Conservation (phyloP, 495 filamentous ascomycete genomes). For the Neurospora sp. region DNA sequence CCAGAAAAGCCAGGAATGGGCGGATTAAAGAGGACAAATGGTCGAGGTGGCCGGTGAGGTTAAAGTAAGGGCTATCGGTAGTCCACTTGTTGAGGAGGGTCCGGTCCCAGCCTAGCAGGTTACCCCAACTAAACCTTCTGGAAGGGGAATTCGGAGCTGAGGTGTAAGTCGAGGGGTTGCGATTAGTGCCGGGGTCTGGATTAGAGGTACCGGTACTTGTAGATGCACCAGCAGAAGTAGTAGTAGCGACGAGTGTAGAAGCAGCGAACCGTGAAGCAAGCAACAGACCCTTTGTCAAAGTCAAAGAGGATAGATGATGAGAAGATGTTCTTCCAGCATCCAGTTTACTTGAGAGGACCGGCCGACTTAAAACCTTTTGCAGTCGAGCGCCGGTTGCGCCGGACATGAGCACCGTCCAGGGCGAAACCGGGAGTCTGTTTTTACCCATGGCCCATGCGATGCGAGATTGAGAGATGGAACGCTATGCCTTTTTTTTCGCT, state of each 20-base stretch:
- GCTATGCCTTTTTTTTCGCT: neutral
- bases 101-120: neutral
- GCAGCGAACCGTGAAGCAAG: neutral
- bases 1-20: slow-evolving; percentile 14
- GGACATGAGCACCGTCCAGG: neutral
- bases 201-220: neutral
- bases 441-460: neutral
- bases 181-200: neutral
- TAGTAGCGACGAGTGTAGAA: neutral
- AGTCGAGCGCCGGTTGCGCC: neutral
- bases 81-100: neutral
- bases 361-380: neutral
- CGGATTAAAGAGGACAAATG: slow-evolving; percentile 2
- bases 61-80: too few species aligned
- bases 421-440: neutral
- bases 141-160: neutral
- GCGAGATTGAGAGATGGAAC: neutral
- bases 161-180: neutral
- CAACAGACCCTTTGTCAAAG: neutral
- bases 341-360: neutral
- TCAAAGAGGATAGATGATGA: neutral
- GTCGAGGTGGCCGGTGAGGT: neutral
- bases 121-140: neutral
- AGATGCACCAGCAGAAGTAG: neutral
- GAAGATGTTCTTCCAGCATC: neutral